A percentile compares a stretch with the other conserved stretches of the same genome.
These are phyloP conservation scores for Penicillium sclerotiorum DNA, from an alignment of 2,329 filamentous ascomycete genomes.

Conservation along the genomic window DNA sequence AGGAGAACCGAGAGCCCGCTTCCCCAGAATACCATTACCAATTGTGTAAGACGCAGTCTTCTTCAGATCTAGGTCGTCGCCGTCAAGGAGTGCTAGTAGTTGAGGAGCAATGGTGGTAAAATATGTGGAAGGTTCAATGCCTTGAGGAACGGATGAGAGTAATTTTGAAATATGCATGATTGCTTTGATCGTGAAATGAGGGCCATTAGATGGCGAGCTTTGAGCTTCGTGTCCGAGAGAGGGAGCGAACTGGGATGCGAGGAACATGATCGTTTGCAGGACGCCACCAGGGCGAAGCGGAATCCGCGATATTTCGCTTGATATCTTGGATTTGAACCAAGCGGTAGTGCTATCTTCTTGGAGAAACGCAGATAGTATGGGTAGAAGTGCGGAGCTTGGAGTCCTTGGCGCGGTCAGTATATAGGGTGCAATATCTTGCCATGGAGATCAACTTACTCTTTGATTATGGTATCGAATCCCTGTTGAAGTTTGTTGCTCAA, in stretches of 20 bases:
- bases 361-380: conserved; percentile 42
- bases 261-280: conserved; percentile 45
- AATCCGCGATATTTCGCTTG: conserved; percentile 40
- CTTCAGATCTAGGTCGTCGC: conserved; percentile 41
- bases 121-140: conserved; percentile 38
- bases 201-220: conserved; percentile 33
- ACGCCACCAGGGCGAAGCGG: conserved; percentile 46
- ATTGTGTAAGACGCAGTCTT: conserved; percentile 48
- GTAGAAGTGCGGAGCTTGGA: conserved; percentile 37
- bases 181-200: conserved; percentile 46
- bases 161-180: conserved; percentile 49
- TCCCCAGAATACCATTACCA: conserved; percentile 47
- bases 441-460: conserved; percentile 32
- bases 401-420: conserved; percentile 33
- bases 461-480: conserved; percentile 34
- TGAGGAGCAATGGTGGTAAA: conserved; percentile 44
- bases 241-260: conserved; percentile 46
- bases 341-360: conserved; percentile 36
- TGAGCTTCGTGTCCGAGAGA: conserved; percentile 39
- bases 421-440: background rate
- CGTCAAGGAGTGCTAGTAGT: conserved; percentile 43
- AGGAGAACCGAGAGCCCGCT: conserved; percentile 42
- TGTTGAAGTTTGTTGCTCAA: conserved; percentile 24
- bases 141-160: conserved; percentile 45
- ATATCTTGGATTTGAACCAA: conserved; percentile 45